Base-by-base conservation (phyloP, 345 rosid genomes). In the Salix arbutifolia region DNA sequence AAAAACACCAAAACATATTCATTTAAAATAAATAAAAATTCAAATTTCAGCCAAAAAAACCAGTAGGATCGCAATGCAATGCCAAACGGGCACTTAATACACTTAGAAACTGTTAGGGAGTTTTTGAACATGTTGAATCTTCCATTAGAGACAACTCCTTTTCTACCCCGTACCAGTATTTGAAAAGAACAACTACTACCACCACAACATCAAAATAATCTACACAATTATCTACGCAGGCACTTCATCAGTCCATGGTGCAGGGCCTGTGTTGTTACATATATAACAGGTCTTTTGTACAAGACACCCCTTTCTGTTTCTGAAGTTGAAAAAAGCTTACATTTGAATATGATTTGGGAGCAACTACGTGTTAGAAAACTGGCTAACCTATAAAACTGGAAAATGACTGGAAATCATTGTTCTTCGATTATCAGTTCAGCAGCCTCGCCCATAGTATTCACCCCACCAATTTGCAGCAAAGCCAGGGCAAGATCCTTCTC, bases 401-500 rank as follows among this genome's bases (percentile, higher is more conserved):
- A 74, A n/a, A 10, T 30, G n/a, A 33, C 5, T 53, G 38, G 40
- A 13, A 26, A 33, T 72, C 52, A 65, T 19, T 72, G 72, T 3
- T 67, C 72, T 60, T 73, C 91, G 8, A 91, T 75, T 30, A 96
- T 90, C 71, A 96, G 87, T 78, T 91, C 91, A 7, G 91, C 91
- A 48, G 99, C 95, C 3, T 89, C 84, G 30, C 91, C 86, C 85
- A 89, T 83, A 3, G 95, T 84, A 53, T 84, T 80, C 19, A 89
- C 38, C 69, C 98, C 98, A 0, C 98, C 96, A 21, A 77, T 84
- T 70, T 87, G 90, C n/a, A 96, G 86, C 79, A 96, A 81, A 23
- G 92, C 89, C 28, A 92, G 82, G 3, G 99, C 97, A 78, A 96
- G 83, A 68, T 91, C 99, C 77, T 85, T 91, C 86, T 93, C 98